Base-by-base conservation (phyloP, 2,329 filamentous ascomycete genomes). In the Fusarium sublunatum region DNA sequence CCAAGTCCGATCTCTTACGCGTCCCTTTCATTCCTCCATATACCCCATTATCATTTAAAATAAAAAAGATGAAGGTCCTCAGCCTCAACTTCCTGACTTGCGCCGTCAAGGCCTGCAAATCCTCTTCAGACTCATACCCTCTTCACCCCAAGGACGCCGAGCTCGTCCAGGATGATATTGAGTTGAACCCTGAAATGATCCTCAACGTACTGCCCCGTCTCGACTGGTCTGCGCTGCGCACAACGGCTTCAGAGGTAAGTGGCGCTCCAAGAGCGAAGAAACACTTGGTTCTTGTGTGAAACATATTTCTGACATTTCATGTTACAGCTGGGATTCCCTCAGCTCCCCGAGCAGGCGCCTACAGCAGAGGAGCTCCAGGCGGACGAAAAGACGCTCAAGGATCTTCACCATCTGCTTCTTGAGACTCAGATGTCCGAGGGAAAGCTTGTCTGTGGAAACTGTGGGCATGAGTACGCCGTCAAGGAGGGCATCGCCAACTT, bases 401-500 rank as follows among this genome's bases (percentile, higher is more conserved):
- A 96, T 68, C 78, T 97, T 72, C 93, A 98, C 76, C 85, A 86
- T 22, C 76, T 97, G 51, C 81, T 98, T 34, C 82, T 97, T 68
- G 91, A 98, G 83, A 99, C 95, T 58, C 90, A 93, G 71, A 91
- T 99, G 58, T 85, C 87, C 34, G 91, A 94, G 78, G 95, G 95
- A 4, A 94, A 91, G 78, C 83, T 99, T 65, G 91, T 93, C 6
- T 99, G 95, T 76, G 93, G 87, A 43, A 91, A 91, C 77, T 99
- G 95, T 74, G 92, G 91, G 43, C 94, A 98, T 75, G 92, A 96
- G 81, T 99, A 98, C 77, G 88, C 88, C 57, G 89, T 99, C 63
- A 93, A 95, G 75, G 94, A 99, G 78, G 95, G 95, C 6, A 97
- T 98, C 76, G 92, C 93, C 58, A 98, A 98, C 77, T 99, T 99